Evolutionary conservation across 257 asterid species (phyloP), one percentile per base, ranked within the genome.

Genomic region (Solanum appendiculatum): DNA sequence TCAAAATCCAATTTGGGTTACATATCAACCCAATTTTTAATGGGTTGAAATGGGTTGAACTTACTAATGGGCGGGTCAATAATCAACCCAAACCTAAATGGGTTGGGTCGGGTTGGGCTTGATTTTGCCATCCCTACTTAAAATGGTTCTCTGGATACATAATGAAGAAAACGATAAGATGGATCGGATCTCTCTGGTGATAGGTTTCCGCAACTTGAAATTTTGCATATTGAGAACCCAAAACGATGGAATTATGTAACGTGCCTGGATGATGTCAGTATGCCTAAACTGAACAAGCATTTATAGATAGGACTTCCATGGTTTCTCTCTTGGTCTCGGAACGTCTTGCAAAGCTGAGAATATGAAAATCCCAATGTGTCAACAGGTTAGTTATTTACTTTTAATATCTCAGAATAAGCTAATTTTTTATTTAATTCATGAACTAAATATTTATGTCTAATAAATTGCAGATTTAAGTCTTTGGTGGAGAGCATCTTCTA

Each of bases 201-300:
- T 42, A 66, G 78, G 34, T 87, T 87, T 87, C 85, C 31, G 33
- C 77, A n/a, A 42, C 89, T 87, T 82, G 84, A 74, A 48, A 15
- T 83, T 15, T 69, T 87, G 64, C 81, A 84, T 34, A 84, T 84
- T 63, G 15, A 42, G 12, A 5, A 31, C 2, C n/a, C 12, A 25
- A 5, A 7, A 11, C 4, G n/a, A n/a, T 40, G 42, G 58, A n/a
- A 7, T 78, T 15, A 46, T 27, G 40, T 80, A 46, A 80, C 9
- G 15, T 42, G 51, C 36, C 42, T 1, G 40, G 34, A 80, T 25
- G 39, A 31, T 29, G n/a, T 31, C n/a, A 69, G 3, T 69, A 31
- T 69, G 75, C 75, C 75, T 69, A 69, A 69, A 69, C 12, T 60
- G 40, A 69, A 64, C 23, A 68, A 68, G 75, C 9, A n/a, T n/a